phyloP scores from a whole-genome alignment of 108 stramenopile genomes.

The Nannochloropsis gaditana region DNA sequence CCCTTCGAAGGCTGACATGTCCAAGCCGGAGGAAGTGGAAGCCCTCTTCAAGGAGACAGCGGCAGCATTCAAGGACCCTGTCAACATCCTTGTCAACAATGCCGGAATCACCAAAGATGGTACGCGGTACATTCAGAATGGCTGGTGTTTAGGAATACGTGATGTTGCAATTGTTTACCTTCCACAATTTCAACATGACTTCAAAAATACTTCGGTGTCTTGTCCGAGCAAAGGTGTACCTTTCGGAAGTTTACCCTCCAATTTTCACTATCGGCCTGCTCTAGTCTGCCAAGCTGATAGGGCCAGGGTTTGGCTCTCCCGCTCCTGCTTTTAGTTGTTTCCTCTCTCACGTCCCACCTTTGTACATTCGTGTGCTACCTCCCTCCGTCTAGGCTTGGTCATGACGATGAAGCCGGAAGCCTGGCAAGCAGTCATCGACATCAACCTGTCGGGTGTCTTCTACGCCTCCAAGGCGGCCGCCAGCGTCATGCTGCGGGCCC shows the following conservation, averaged over 20 bases:
- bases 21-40: constrained; percentile 59
- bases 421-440: constrained; percentile 89
- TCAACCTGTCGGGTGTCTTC: constrained; percentile 90
- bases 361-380: neutral
- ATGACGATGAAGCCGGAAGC: constrained; percentile 88
- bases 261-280: neutral
- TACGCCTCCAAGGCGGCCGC: constrained; percentile 89
- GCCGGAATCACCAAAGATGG: constrained; percentile 78
- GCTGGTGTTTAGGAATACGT: neutral
- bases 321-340: neutral
- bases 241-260: neutral
- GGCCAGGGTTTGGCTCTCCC: neutral
- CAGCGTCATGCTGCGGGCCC: constrained; percentile 77
- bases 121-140: neutral
- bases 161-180: neutral
- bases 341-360: neutral
- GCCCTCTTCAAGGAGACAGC: constrained; percentile 59
- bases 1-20: constrained; percentile 38
- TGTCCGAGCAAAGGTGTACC: neutral
- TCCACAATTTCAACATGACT: neutral
- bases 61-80: constrained; percentile 52
- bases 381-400: constrained; percentile 48
- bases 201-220: neutral
- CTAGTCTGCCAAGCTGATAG: neutral
- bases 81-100: constrained; percentile 88